phyloP scores from a whole-genome alignment of 805 yeast genomes.

The Metschnikowia matae region DNA sequence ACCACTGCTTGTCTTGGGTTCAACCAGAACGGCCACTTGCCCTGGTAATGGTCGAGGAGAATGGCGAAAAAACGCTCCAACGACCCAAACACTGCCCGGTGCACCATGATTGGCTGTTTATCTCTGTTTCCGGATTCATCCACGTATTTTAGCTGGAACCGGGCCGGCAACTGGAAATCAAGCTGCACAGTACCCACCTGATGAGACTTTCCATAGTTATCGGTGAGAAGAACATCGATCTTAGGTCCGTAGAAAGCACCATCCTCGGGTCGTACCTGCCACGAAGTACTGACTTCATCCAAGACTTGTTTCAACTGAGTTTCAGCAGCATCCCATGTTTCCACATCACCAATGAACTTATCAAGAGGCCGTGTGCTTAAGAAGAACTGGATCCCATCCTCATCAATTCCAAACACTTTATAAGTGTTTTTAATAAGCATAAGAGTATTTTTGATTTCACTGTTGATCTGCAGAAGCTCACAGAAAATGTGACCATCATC shows the following conservation, averaged over 20 bases:
- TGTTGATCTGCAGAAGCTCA: slow-evolving; percentile 64
- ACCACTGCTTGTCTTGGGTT: slow-evolving; percentile 87
- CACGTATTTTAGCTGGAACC: slow-evolving; percentile 72
- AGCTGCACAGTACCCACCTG: slow-evolving; percentile 95
- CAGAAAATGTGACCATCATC: slow-evolving; percentile 98
- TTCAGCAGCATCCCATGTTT: slow-evolving; percentile 86
- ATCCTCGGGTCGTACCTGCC: slow-evolving; percentile 85
- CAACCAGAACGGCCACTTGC: slow-evolving; percentile 98
- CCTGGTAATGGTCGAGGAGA: slow-evolving; percentile 82
- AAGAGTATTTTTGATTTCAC: slow-evolving; percentile 70
- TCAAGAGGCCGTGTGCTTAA: slow-evolving; percentile 82
- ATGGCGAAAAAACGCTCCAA: slow-evolving; percentile 90
- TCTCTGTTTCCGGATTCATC: slow-evolving; percentile 44
- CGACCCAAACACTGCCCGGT: slow-evolving; percentile 93
- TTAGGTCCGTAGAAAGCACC: slow-evolving; percentile 98
- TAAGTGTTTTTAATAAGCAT: slow-evolving; percentile 74
- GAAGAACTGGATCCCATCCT: slow-evolving; percentile 51
- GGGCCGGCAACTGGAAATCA: slow-evolving; percentile 88
- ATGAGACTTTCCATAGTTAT: slow-evolving; percentile 74
- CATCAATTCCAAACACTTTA: slow-evolving; percentile 55
- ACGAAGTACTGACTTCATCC: slow-evolving; percentile 47
- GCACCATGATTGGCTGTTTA: slow-evolving; percentile 87
- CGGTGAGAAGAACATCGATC: slow-evolving; percentile 80
- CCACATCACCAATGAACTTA: slow-evolving; percentile 68
- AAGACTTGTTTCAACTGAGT: slow-evolving; percentile 56